Evolutionary conservation across 2,329 filamentous ascomycete genomes (phyloP).

Genomic region (Penicillium sp.): DNA sequence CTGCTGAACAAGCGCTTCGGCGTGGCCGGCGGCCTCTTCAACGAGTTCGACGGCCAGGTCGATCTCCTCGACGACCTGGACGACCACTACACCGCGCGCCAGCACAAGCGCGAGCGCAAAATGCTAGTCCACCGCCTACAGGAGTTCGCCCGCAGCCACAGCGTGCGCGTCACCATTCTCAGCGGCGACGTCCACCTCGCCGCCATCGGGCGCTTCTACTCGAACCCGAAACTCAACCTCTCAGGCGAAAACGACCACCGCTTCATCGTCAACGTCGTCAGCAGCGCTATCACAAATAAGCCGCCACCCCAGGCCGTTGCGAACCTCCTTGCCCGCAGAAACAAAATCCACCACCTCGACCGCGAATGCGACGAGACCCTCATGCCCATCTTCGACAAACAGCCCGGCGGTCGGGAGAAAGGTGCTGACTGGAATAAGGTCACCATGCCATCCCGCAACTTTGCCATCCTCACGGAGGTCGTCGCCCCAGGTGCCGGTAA

Average conservation of each 20-base stretch:
- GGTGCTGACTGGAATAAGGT: slow-evolving; percentile 67
- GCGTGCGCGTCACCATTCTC: slow-evolving; percentile 53
- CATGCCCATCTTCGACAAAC: slow-evolving; percentile 54
- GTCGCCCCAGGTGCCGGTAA: slow-evolving; percentile 23
- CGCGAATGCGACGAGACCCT: slow-evolving; percentile 56
- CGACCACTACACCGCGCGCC: slow-evolving; percentile 74
- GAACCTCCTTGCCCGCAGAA: slow-evolving; percentile 54
- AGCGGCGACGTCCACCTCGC: slow-evolving; percentile 50
- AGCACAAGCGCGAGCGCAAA: slow-evolving; percentile 81
- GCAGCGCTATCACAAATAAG: slow-evolving; percentile 60
- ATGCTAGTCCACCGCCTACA: slow-evolving; percentile 60
- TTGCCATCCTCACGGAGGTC: slow-evolving; percentile 54
- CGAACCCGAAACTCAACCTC: slow-evolving; percentile 49
- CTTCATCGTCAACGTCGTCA: slow-evolving; percentile 58
- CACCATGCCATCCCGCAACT: slow-evolving; percentile 68
- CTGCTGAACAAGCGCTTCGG: slow-evolving; percentile 86
- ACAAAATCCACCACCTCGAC: slow-evolving; percentile 59
- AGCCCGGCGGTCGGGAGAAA: slow-evolving; percentile 52
- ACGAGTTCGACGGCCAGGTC: slow-evolving; percentile 74
- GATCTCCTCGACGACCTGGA: slow-evolving; percentile 58
- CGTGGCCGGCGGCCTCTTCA: slow-evolving; percentile 75
- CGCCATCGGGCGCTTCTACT: slow-evolving; percentile 57
- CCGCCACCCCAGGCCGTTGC: slow-evolving; percentile 57
- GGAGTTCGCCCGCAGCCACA: slow-evolving; percentile 47
- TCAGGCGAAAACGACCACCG: slow-evolving; percentile 51